Percentiles rank a stretch among this genome's conserved stretches.
Conservation (phyloP, 169 alveolate species). For the Perkinsus marinus region DNA sequence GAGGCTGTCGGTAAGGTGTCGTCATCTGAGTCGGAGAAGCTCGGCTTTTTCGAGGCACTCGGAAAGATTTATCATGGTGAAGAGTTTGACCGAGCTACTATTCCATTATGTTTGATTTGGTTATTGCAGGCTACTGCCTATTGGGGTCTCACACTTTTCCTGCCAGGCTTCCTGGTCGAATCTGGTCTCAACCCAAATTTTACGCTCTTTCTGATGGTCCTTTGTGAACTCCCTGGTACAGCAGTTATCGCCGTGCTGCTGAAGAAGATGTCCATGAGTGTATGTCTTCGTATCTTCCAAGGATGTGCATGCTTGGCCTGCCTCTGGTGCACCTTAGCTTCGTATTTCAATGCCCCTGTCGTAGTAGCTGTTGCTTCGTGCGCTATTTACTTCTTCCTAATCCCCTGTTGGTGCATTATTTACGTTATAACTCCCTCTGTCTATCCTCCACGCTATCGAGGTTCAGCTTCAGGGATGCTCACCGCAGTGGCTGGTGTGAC, state of each 20-base stretch:
- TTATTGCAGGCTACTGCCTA: no score
- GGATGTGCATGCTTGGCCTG: neutral
- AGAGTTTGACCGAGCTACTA: no score
- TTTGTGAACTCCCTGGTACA: neutral
- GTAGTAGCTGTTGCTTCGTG: neutral
- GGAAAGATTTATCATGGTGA: no score
- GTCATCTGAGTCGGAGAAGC: no score
- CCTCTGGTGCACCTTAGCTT: neutral
- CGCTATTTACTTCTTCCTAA: neutral
- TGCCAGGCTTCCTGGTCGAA: no score
- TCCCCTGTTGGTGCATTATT: neutral
- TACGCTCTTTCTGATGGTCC: no score
- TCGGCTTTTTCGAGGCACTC: no score
- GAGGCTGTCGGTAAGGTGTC: no score
- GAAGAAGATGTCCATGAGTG: neutral
- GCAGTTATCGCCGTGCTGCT: neutral
- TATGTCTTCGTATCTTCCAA: neutral
- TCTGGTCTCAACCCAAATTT: no score
- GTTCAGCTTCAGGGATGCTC: neutral
- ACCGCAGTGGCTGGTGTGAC: neutral
- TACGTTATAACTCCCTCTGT: neutral
- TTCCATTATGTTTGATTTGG: no score
- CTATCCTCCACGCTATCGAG: neutral
- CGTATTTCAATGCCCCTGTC: neutral
- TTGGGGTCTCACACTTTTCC: no score